Conservation (phyloP, 495 filamentous ascomycete genomes). For the Venustampulla echinocandica region DNA sequence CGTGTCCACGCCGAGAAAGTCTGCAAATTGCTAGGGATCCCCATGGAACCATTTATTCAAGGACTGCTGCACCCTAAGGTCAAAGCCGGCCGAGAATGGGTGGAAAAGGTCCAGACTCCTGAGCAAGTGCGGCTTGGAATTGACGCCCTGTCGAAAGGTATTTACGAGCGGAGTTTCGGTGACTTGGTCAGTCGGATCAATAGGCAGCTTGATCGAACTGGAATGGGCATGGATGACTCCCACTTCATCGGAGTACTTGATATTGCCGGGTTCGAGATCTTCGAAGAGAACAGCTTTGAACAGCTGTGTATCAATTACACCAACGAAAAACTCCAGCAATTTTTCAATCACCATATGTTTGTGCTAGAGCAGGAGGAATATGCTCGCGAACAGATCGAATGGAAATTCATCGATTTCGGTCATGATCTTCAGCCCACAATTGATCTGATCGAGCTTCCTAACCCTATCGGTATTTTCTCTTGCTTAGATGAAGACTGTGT, state of each 20-base stretch:
- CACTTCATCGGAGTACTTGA: constrained; percentile 97
- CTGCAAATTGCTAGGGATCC: constrained; percentile 78
- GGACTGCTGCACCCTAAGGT: constrained; percentile 87
- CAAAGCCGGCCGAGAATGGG: constrained; percentile 94
- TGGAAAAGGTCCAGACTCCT: constrained; percentile 93
- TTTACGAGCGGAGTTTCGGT: constrained; percentile 93
- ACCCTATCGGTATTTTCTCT: constrained; percentile 97
- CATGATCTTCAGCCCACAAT: constrained; percentile 97
- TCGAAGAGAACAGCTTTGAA: constrained; percentile 96
- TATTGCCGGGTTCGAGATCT: constrained; percentile 99
- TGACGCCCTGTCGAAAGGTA: constrained; percentile 90
- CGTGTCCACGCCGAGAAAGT: constrained; percentile 63
- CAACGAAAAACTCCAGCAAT: constrained; percentile 98
- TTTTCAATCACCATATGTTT: constrained; percentile 99
- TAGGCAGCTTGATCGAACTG: constrained; percentile 72
- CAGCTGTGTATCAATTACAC: constrained; percentile 99
- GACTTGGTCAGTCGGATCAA: constrained; percentile 91
- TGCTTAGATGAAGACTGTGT: constrained; percentile 97
- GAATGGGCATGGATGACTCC: constrained; percentile 72
- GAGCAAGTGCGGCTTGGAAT: constrained; percentile 88
- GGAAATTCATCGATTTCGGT: constrained; percentile 99
- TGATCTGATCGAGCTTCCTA: constrained; percentile 89
- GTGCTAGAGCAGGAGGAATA: constrained; percentile 99
- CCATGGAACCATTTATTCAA: constrained; percentile 72
- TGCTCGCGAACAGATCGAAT: constrained; percentile 94